These are phyloP conservation scores for Aspergillus nomiae DNA, from an alignment of 2,329 filamentous ascomycete genomes.

Conservation along the genomic window DNA sequence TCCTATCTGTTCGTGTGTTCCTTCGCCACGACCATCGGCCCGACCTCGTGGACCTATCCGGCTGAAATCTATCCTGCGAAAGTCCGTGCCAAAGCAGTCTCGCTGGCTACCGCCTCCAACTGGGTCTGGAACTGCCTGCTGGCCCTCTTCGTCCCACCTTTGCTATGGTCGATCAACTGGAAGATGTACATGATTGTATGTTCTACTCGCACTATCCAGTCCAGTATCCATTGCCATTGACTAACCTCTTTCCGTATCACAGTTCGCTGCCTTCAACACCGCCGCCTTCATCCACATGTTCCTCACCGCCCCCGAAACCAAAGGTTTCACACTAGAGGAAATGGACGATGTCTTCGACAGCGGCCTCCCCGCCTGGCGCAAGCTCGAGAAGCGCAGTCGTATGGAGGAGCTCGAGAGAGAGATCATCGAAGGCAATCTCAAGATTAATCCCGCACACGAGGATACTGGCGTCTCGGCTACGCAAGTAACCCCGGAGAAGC, in stretches of 20 bases:
- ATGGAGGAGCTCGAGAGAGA: slow-evolving; percentile 19
- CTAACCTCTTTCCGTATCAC: neutral
- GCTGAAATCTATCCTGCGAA: slow-evolving; percentile 23
- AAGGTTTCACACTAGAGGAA: slow-evolving; percentile 21
- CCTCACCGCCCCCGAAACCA: slow-evolving; percentile 20
- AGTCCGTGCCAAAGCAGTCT: slow-evolving; percentile 23
- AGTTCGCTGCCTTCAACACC: slow-evolving; percentile 24
- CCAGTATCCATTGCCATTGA: neutral
- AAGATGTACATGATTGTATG: slow-evolving; percentile 26
- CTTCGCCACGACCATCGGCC: slow-evolving; percentile 29
- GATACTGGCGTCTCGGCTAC: neutral
- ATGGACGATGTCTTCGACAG: slow-evolving; percentile 34
- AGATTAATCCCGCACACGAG: neutral
- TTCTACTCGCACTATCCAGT: neutral
- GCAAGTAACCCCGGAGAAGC: neutral
- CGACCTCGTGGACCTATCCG: slow-evolving; percentile 23
- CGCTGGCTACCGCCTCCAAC: slow-evolving; percentile 21
- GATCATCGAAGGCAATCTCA: slow-evolving; percentile 21
- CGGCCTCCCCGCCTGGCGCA: slow-evolving; percentile 24
- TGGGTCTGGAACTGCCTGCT: slow-evolving; percentile 24
- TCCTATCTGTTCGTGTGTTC: slow-evolving; percentile 30
- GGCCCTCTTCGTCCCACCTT: slow-evolving; percentile 20
- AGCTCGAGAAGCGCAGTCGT: slow-evolving; percentile 14
- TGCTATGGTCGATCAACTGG: slow-evolving; percentile 24
- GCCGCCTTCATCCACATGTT: slow-evolving; percentile 23